Evolutionary conservation across 176 grass and related monocot genomes (phyloP), one percentile per base, ranked within the genome.

Genomic region (Microstegium vimineum): DNA sequence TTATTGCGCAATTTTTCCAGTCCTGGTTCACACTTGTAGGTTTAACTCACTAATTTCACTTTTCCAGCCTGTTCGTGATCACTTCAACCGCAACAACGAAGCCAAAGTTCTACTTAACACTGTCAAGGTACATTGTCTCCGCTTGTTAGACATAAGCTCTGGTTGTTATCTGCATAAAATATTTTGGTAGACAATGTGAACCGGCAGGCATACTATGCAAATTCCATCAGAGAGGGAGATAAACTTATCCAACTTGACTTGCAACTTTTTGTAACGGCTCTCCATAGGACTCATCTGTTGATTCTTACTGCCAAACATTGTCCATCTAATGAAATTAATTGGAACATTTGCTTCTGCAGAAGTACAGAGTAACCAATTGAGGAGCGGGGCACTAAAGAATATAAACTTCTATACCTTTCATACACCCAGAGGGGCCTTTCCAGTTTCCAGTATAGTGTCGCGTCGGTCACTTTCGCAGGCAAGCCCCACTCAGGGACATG

Each of bases 11-110:
- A 23, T 62, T 37, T 64, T 66, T 73, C 37, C n/a, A 25, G 18
- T 81, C 8, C 56, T 15, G 22, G 14, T 33, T 75, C 27, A 45
- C 16, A 69, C 65, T 82, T 70, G 16, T 26, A 47, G 3, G 5
- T 42, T 83, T 60, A 37, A n/a, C 15, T 69, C 57, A 66, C 62
- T 33, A 18, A 41, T 69, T 32, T 75, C 16, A 41, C 5, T 64
- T 87, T 86, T 88, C 28, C 79, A 98, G 95, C 95, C 95, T 88
- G 86, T 98, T 5, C 90, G 92, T 38, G 88, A 98, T 18, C 92
- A 94, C 63, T 93, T 98, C 84, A 94, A 93, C 63, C 91, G 73
- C 69, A 80, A 84, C 32, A 93, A 12, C 10, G 81, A 88, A 57
- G 92, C 88, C 47, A 94, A 88, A 81, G 84, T 93, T 76, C 81